Percentiles rank a stretch among this genome's conserved stretches.
phyloP scores from a whole-genome alignment of 1,284 basidiomycete species.

The Termitomyces sp. region DNA sequence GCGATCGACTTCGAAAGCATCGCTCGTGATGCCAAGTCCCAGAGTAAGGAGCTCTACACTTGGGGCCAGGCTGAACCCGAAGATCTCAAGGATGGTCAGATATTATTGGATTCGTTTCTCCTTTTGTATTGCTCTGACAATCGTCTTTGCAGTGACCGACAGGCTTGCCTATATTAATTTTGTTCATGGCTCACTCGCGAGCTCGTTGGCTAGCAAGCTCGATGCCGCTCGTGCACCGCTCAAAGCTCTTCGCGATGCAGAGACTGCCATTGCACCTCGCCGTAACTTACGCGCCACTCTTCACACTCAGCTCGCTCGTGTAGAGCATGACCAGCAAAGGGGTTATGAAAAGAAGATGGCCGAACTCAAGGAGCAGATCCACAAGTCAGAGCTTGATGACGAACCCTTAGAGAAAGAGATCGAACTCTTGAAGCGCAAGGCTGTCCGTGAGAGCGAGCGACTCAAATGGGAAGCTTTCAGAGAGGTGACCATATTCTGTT shows the following conservation, averaged over 20 bases:
- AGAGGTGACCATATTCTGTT: constrained; percentile 46
- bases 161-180: constrained; percentile 75
- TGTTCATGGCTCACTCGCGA: constrained; percentile 61
- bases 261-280: constrained; percentile 53
- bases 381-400: constrained; percentile 60
- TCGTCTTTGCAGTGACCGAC: constrained; percentile 54
- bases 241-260: constrained; percentile 69
- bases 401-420: constrained; percentile 60
- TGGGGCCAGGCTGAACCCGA: constrained; percentile 70
- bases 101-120: not conserved
- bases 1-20: constrained; percentile 66
- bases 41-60: constrained; percentile 76
- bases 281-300: constrained; percentile 54
- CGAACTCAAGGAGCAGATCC: constrained; percentile 62
- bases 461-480: constrained; percentile 72
- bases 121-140: constrained; percentile 1
- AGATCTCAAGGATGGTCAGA: constrained; percentile 71
- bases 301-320: constrained; percentile 53
- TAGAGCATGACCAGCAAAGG: constrained; percentile 61
- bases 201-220: constrained; percentile 53
- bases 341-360: constrained; percentile 56
- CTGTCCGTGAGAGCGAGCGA: constrained; percentile 63
- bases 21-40: constrained; percentile 57
- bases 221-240: constrained; percentile 58
- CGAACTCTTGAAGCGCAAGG: constrained; percentile 67